phyloP scores from a whole-genome alignment of 2,329 filamentous ascomycete species.

The Zalaria obscura region DNA sequence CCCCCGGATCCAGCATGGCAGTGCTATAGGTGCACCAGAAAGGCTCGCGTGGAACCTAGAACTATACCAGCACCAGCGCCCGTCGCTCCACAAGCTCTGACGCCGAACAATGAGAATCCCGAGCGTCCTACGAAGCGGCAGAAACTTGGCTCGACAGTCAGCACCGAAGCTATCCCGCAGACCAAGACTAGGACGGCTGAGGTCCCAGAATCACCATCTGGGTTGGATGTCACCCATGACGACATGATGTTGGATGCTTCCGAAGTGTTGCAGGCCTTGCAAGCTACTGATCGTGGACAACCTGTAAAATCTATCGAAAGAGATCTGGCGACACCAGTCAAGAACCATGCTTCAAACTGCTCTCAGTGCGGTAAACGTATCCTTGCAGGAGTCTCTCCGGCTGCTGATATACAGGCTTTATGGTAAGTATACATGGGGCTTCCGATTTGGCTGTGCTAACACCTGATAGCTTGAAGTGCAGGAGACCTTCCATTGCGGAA shows the following conservation, averaged over 20 bases:
- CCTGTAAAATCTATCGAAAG: neutral
- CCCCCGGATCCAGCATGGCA: neutral
- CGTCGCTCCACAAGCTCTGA: too few relatives aligned
- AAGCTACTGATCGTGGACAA: neutral
- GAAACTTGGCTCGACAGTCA: neutral
- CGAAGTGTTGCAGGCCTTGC: neutral
- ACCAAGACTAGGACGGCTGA: neutral
- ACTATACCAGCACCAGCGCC: neutral
- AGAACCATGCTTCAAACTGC: neutral
- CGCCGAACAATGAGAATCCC: neutral
- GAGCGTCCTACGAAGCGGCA: neutral
- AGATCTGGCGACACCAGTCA: neutral
- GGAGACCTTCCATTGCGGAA: too few relatives aligned
- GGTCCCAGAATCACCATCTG: neutral
- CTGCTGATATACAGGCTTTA: neutral
- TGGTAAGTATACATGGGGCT: too few relatives aligned
- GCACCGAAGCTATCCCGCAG: neutral
- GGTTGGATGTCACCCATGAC: too few relatives aligned
- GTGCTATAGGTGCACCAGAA: neutral
- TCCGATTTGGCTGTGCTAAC: too few relatives aligned
- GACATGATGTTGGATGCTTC: neutral
- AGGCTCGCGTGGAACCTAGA: neutral
- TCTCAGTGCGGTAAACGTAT: neutral
- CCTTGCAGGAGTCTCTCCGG: neutral
- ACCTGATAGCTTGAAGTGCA: too few relatives aligned